Evolutionary conservation across 2,329 filamentous ascomycete species (phyloP).

Genomic region (Cladophialophora yegresii): DNA sequence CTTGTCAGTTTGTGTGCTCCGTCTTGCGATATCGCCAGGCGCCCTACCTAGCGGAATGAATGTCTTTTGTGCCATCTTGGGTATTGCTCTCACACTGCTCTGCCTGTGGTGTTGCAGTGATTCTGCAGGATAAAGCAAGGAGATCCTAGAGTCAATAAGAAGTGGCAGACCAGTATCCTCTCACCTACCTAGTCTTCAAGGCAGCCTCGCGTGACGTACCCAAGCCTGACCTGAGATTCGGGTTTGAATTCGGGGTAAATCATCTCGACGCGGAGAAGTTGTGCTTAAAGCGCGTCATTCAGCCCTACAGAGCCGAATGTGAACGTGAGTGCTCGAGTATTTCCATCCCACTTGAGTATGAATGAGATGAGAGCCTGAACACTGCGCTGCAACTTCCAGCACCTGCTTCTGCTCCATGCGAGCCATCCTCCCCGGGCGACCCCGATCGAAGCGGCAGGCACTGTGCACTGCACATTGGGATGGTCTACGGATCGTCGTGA

Average conservation of each 20-base stretch:
- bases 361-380: neutral
- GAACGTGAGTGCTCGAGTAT: neutral
- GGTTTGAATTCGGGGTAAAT: neutral
- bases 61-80: constrained; percentile 22
- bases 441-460: constrained; percentile 75
- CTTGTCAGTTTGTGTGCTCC: constrained; percentile 1
- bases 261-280: constrained; percentile 17
- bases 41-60: constrained; percentile 27
- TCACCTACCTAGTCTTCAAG: too few species aligned
- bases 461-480: constrained; percentile 74
- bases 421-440: constrained; percentile 76
- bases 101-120: neutral
- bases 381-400: neutral
- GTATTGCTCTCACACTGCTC: neutral
- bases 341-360: neutral
- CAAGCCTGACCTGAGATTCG: neutral
- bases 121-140: neutral
- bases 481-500: constrained; percentile 70
- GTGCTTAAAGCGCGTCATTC: neutral
- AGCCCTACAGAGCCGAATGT: neutral
- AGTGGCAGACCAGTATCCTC: neutral
- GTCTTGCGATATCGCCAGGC: neutral
- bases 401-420: constrained; percentile 63
- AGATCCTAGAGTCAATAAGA: neutral
- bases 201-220: constrained; percentile 28